Percentiles rank a stretch among this genome's conserved stretches.
Conservation (phyloP, 257 asterid genomes). For the Oldenlandia corymbosa region DNA sequence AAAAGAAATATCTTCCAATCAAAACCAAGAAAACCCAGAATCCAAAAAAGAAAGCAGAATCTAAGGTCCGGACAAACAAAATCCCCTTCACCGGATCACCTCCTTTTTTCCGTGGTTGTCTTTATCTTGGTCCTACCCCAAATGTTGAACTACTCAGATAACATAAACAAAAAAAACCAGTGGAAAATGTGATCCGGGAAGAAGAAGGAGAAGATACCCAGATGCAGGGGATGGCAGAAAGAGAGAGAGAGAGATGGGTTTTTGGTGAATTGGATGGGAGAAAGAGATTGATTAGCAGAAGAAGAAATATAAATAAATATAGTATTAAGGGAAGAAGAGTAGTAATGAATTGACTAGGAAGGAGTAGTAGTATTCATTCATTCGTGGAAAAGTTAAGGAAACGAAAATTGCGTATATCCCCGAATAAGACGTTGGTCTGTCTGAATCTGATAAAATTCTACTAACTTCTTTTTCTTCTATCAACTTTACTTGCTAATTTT, state of each 20-base stretch:
- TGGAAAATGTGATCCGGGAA: neutral
- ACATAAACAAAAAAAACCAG: too few relatives aligned
- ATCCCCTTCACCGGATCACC: neutral
- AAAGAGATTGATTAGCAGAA: too few relatives aligned
- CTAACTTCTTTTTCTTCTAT: too few relatives aligned
- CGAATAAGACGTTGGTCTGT: slow-evolving; percentile 38
- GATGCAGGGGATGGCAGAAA: neutral
- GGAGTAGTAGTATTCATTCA: too few relatives aligned
- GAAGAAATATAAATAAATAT: too few relatives aligned
- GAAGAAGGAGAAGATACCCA: neutral
- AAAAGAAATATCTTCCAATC: neutral
- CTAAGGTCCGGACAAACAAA: too few relatives aligned
- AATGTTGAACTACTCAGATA: neutral
- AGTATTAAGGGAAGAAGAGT: too few relatives aligned
- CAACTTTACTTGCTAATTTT: too few relatives aligned
- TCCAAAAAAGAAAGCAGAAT: neutral
- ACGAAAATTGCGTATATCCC: slow-evolving; percentile 31
- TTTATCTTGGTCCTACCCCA: neutral
- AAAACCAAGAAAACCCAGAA: neutral
- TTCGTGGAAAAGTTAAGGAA: too few relatives aligned
- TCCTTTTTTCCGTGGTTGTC: too few relatives aligned
- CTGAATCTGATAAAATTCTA: neutral
- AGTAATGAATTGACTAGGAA: too few relatives aligned
- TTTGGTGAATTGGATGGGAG: too few relatives aligned
- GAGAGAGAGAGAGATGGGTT: neutral